Conservation (phyloP, 768 basidiomycete species). For the Gelatoporia subvermispora region DNA sequence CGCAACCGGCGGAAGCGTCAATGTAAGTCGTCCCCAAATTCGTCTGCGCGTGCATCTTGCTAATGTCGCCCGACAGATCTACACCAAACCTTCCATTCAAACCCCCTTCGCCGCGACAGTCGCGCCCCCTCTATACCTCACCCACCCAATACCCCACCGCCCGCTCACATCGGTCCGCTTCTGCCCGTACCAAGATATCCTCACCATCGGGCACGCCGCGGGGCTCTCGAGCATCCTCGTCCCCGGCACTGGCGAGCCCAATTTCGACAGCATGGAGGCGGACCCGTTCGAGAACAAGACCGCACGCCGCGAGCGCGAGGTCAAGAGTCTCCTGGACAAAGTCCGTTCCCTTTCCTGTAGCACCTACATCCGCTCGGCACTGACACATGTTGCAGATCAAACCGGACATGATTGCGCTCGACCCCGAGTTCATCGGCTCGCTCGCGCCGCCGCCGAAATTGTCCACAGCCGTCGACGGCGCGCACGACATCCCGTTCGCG, state of each 20-base stretch:
- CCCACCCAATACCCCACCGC: slow-evolving; percentile 76
- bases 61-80: slow-evolving; percentile 49
- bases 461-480: slow-evolving; percentile 43
- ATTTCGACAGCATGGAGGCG: slow-evolving; percentile 90
- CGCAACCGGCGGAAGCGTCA: slow-evolving; percentile 77
- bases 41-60: background rate
- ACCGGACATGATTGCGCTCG: slow-evolving; percentile 86
- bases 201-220: slow-evolving; percentile 70
- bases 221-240: slow-evolving; percentile 86
- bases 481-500: slow-evolving; percentile 53
- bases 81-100: slow-evolving; percentile 63
- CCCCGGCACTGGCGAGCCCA: slow-evolving; percentile 90
- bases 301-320: slow-evolving; percentile 83
- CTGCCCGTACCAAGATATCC: slow-evolving; percentile 82
- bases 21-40: slow-evolving; percentile 43
- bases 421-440: slow-evolving; percentile 71
- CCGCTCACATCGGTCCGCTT: slow-evolving; percentile 78
- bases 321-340: slow-evolving; percentile 84
- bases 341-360: slow-evolving; percentile 29
- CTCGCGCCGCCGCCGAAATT: slow-evolving; percentile 58
- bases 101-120: slow-evolving; percentile 41
- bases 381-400: slow-evolving; percentile 54
- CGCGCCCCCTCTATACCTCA: slow-evolving; percentile 81
- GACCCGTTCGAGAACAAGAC: slow-evolving; percentile 91
- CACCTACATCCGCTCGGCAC: background rate